Evolutionary conservation across 176 grass and related monocot genomes (phyloP), one percentile per base, ranked within the genome.

Genomic region (Triticum timopheevii): DNA sequence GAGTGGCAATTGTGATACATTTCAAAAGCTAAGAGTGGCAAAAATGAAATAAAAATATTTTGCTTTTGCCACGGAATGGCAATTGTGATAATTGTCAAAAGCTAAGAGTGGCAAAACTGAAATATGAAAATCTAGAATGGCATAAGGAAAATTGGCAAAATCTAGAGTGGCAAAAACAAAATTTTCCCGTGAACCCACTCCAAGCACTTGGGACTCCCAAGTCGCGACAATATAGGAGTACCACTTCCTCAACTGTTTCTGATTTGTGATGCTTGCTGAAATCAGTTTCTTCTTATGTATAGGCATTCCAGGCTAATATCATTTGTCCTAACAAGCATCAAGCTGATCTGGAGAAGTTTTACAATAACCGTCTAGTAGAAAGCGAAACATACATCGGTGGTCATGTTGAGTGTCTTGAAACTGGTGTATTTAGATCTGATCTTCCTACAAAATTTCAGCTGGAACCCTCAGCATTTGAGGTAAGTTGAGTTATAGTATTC

Each of bases 321-420:
- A 94, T 96, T 85, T 96, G 93, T 87, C 97, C 97, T 78, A 98
- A 98, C 93, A 98, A 98, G 76, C 97, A 98, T 84, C 93, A 91
- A 87, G 88, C 92, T 85, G 88, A 94, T 82, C 85, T 91, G 9
- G 97, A 98, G 70, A 98, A 96, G 83, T 98, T 98, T 82, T 90
- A 91, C 73, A 98, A 87, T 76, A 94, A 91, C 78, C 88, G 97
- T 36, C 90, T 96, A 89, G 90, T 98, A 86, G 97, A 98, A 92
- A 96, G 97, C 22, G 97, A 98, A 84, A 98, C 97, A 69, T 98
- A 98, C 80, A 98, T 98, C 66, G 94, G 97, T 64, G 97, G 97
- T 78, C 97, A 98, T 82, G 97, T 98, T 50, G 97, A 98, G 81
- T 98, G 97, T 77, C 97, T 98, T 86, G 97, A 98, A 94, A 98